phyloP scores from a whole-genome alignment of 202 grass and related monocot species.

The Saccharum hybrid region DNA sequence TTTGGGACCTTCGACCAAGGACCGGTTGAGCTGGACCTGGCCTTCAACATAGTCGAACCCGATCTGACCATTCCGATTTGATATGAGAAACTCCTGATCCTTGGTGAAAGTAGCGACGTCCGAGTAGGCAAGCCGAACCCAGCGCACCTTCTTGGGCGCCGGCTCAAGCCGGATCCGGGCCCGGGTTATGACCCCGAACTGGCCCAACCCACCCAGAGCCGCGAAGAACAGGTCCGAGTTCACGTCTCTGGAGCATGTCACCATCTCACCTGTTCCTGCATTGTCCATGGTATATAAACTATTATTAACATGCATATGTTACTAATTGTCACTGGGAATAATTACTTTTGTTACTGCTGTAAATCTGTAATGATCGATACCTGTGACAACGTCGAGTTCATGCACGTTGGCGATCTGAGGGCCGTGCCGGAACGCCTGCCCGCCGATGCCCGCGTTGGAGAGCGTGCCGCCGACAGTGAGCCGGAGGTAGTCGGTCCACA shows the following conservation, averaged over 20 bases:
- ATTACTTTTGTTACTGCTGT: neutral
- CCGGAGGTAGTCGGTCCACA: constrained; percentile 70
- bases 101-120: constrained; percentile 49
- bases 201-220: constrained; percentile 59
- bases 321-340: neutral
- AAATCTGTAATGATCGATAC: constrained; percentile 9
- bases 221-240: constrained; percentile 67
- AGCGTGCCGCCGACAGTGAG: constrained; percentile 79
- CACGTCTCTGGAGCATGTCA: constrained; percentile 54
- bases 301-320: neutral
- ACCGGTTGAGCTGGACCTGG: constrained; percentile 41
- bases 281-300: neutral
- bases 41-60: constrained; percentile 63
- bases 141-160: constrained; percentile 46
- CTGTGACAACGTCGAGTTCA: constrained; percentile 67
- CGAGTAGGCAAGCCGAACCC: constrained; percentile 60
- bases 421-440: constrained; percentile 61
- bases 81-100: constrained; percentile 67
- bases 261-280: constrained; percentile 59
- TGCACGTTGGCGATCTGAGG: constrained; percentile 76
- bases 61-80: neutral
- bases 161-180: constrained; percentile 55
- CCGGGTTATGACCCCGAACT: constrained; percentile 68
- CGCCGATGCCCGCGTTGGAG: constrained; percentile 72
- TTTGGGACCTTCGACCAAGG: constrained; percentile 36